Evolutionary conservation across 2,329 filamentous ascomycete species (phyloP).

Genomic region (Claviceps sp.): DNA sequence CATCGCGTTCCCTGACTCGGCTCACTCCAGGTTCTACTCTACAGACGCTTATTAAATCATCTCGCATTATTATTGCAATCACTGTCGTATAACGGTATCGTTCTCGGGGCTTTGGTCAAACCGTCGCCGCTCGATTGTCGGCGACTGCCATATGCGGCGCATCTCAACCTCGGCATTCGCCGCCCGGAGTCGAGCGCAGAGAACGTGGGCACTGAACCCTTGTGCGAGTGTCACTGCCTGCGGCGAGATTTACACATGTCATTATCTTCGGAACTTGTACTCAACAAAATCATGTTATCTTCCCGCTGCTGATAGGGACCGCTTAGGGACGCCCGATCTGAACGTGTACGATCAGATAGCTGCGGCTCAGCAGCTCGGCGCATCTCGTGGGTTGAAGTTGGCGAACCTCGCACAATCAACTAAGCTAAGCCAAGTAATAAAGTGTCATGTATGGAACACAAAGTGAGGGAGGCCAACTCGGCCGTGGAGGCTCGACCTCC

Average conservation of each 20-base stretch:
- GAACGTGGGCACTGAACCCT: not conserved
- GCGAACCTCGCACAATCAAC: not conserved
- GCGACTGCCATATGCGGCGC: too few relatives aligned
- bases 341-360: not conserved
- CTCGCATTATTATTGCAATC: too few relatives aligned
- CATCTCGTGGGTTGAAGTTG: not conserved
- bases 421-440: not conserved
- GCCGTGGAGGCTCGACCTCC: slow-evolving; percentile 1
- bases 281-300: not conserved
- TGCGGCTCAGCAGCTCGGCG: not conserved
- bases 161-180: too few relatives aligned
- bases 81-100: too few relatives aligned
- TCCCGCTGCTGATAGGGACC: not conserved
- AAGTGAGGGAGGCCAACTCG: slow-evolving; percentile 14
- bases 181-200: too few relatives aligned
- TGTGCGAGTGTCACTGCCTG: not conserved
- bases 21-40: too few relatives aligned
- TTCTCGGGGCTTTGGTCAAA: too few relatives aligned
- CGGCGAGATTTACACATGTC: too few relatives aligned
- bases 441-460: slow-evolving; percentile 14
- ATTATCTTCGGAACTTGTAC: not conserved
- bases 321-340: not conserved
- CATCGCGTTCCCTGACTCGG: too few relatives aligned
- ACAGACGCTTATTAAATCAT: too few relatives aligned
- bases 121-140: too few relatives aligned